Conservation (phyloP, 495 filamentous ascomycete genomes). For the Neurospora sublineolata region DNA sequence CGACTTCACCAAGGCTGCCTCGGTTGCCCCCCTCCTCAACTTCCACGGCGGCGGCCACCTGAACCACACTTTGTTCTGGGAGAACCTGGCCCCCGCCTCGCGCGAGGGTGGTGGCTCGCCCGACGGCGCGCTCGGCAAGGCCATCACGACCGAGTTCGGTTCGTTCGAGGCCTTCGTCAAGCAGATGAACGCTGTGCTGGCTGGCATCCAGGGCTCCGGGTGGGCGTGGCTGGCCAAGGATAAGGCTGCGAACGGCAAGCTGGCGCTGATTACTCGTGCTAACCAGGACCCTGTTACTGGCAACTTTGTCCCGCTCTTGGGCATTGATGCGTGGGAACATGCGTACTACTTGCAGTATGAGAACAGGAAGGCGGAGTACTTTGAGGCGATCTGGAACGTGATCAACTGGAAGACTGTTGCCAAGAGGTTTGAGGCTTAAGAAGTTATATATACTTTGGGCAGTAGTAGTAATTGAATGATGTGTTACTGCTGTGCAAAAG, state of each 20-base stretch:
- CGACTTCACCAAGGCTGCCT: constrained; percentile 59
- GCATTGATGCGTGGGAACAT: constrained; percentile 83
- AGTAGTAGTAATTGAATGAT: not conserved
- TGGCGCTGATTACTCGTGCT: constrained; percentile 62
- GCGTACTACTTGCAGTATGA: constrained; percentile 76
- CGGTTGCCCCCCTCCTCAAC: constrained; percentile 78
- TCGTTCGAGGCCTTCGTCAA: constrained; percentile 64
- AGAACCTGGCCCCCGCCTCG: constrained; percentile 78
- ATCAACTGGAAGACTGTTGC: constrained; percentile 92
- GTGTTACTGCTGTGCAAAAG: not conserved
- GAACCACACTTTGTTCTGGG: constrained; percentile 96
- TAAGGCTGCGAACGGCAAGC: constrained; percentile 55
- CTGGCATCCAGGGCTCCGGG: constrained; percentile 85
- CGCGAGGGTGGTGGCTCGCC: constrained; percentile 63
- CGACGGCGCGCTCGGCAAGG: constrained; percentile 44
- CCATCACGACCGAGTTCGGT: constrained; percentile 71
- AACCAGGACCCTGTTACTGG: constrained; percentile 86
- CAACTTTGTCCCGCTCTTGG: constrained; percentile 62
- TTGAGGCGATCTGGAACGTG: constrained; percentile 92
- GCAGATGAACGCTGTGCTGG: constrained; percentile 73
- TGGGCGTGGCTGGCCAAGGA: constrained; percentile 98
- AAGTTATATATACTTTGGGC: not conserved
- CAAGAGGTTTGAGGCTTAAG: constrained; percentile 52
- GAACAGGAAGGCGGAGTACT: constrained; percentile 98
- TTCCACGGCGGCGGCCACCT: constrained; percentile 95